These are phyloP conservation scores for Lanzia echinophila DNA, from an alignment of 2,329 filamentous ascomycete genomes.

Conservation along the genomic window DNA sequence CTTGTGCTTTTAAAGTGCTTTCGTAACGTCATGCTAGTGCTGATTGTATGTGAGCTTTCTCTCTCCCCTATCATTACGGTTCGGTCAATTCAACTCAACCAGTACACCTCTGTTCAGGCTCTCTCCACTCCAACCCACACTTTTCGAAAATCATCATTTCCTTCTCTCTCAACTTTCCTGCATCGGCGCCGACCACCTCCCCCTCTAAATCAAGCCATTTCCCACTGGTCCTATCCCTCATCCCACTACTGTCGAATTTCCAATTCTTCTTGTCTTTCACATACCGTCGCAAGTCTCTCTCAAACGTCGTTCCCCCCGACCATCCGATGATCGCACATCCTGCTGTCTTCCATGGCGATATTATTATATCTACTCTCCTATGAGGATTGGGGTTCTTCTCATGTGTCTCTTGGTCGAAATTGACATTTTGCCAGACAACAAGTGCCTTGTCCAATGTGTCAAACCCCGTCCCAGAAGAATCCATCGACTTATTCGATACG, in stretches of 20 bases:
- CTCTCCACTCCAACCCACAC: background rate
- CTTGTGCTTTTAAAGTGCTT: no score
- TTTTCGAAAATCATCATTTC: background rate
- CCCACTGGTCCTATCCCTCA: constrained; percentile 67
- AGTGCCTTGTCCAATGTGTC: constrained; percentile 65
- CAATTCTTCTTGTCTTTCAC: constrained; percentile 64
- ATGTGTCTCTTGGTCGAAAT: constrained; percentile 31
- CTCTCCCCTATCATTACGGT: no score
- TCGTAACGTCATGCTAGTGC: no score
- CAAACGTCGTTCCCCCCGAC: constrained; percentile 83
- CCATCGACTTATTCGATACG: constrained; percentile 23
- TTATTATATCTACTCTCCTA: constrained; percentile 84
- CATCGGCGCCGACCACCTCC: constrained; percentile 57
- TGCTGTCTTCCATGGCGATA: constrained; percentile 80
- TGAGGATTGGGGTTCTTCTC: constrained; percentile 62
- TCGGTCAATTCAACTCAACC: no score
- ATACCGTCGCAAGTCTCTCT: constrained; percentile 77
- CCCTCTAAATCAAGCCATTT: constrained; percentile 59
- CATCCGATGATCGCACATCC: constrained; percentile 86
- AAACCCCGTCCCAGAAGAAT: background rate
- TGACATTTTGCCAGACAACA: constrained; percentile 80
- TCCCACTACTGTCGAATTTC: constrained; percentile 89
- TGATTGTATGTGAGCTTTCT: no score
- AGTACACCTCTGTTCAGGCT: background rate
- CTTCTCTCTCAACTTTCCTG: constrained; percentile 35